Evolutionary conservation across 371 early-diverging fungal species (phyloP).

Genomic region (Basidiobolus meristosporus): DNA sequence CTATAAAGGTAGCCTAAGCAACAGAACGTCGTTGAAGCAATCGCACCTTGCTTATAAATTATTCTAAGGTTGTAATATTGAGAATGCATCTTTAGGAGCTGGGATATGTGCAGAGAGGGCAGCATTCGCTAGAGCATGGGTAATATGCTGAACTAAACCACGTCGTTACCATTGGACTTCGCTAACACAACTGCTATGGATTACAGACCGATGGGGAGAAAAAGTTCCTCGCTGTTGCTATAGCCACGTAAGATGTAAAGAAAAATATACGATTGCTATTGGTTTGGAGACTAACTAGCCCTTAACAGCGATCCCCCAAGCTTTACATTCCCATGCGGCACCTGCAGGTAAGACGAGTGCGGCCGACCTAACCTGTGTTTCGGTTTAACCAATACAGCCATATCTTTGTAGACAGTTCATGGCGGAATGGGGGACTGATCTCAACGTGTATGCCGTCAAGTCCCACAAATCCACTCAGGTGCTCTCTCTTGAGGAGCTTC

Average conservation of each 20-base stretch:
- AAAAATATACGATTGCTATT: not conserved
- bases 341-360: slow-evolving; percentile 3
- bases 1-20: slow-evolving; percentile 41
- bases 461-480: not conserved
- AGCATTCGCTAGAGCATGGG: slow-evolving; percentile 63
- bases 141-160: slow-evolving; percentile 14
- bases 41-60: not conserved
- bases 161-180: no score
- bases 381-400: no score
- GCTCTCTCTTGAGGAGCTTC: not conserved
- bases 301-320: slow-evolving; percentile 1
- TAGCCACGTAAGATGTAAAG: slow-evolving; percentile 2
- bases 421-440: slow-evolving; percentile 1
- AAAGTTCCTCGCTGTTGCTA: slow-evolving; percentile 2
- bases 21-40: no score
- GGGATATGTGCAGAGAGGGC: slow-evolving; percentile 75
- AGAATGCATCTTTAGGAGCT: slow-evolving; percentile 49
- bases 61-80: slow-evolving; percentile 63
- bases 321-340: slow-evolving; percentile 3
- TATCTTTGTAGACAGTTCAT: slow-evolving; percentile 6
- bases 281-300: no score
- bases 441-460: slow-evolving; percentile 1
- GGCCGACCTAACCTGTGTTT: no score
- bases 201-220: slow-evolving; percentile 4
- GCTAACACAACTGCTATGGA: no score